These are phyloP conservation scores for Nigrograna mackinnonii DNA, from an alignment of 2,329 filamentous ascomycete genomes.

Conservation along the genomic window DNA sequence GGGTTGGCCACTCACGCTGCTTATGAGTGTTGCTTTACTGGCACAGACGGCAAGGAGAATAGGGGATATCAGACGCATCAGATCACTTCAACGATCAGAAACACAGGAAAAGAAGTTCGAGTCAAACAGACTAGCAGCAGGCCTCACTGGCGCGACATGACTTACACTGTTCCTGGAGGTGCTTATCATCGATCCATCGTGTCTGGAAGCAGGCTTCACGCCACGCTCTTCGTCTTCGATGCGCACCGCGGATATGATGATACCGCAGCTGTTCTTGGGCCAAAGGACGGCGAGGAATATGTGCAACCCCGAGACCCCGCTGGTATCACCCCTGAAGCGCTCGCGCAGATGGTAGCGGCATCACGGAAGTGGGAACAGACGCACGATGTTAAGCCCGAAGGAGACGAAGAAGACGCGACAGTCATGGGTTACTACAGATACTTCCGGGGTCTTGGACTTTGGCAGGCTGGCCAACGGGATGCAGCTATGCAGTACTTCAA, in stretches of 20 bases:
- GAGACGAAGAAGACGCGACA: not conserved
- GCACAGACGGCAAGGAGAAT: too few species aligned
- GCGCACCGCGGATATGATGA: slow-evolving; percentile 1
- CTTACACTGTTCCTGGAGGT: slow-evolving; percentile 1
- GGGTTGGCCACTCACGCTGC: too few species aligned
- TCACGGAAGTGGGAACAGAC: slow-evolving; percentile 1
- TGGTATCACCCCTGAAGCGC: slow-evolving; percentile 1
- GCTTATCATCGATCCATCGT: slow-evolving; percentile 2
- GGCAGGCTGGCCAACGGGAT: not conserved
- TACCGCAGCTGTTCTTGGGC: slow-evolving; percentile 1
- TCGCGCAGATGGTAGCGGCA: slow-evolving; percentile 1
- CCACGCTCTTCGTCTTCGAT: slow-evolving; percentile 3
- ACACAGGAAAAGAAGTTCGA: too few species aligned
- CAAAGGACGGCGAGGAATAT: not conserved
- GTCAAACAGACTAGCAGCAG: too few species aligned
- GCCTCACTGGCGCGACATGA: not conserved
- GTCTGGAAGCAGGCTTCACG: slow-evolving; percentile 1
- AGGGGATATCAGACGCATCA: too few species aligned
- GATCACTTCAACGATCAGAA: too few species aligned
- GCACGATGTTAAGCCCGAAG: slow-evolving; percentile 1
- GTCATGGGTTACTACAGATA: slow-evolving; percentile 2
- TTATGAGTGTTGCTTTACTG: too few species aligned
- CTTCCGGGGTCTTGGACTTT: slow-evolving; percentile 1
- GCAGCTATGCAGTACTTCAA: slow-evolving; percentile 1
- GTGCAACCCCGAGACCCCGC: slow-evolving; percentile 1